Evolutionary conservation across 495 filamentous ascomycete species (phyloP).

Genomic region (Penicillium salamii): DNA sequence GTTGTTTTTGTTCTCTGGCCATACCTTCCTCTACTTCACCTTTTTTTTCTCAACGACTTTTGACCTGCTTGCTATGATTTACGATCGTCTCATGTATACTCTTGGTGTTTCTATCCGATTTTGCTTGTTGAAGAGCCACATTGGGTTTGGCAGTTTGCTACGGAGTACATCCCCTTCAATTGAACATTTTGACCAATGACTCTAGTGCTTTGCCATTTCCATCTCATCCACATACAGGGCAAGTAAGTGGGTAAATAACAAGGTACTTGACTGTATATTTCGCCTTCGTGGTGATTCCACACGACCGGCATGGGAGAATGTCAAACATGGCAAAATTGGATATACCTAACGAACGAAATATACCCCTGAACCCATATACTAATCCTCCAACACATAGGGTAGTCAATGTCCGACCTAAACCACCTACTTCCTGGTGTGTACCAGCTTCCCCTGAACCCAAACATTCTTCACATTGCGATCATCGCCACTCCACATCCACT

Average conservation of each 20-base stretch:
- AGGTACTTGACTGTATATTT: too few species aligned
- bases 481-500: conserved; percentile 89
- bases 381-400: background rate
- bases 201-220: too few species aligned
- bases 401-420: background rate
- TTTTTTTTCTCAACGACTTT: background rate
- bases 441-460: conserved; percentile 67
- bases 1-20: too few species aligned
- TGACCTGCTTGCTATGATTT: background rate
- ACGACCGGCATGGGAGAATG: too few species aligned
- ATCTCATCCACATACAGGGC: too few species aligned
- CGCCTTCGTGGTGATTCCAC: too few species aligned
- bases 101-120: background rate
- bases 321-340: too few species aligned
- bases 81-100: conserved; percentile 3
- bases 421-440: conserved; percentile 50
- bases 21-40: background rate
- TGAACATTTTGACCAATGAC: background rate
- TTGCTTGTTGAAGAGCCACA: background rate
- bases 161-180: background rate
- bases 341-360: background rate
- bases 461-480: conserved; percentile 78
- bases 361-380: conserved; percentile 1
- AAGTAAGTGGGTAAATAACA: too few species aligned
- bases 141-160: background rate